A percentile compares a stretch with the other conserved stretches of the same genome.
Evolutionary conservation across 805 yeast genomes (phyloP).

Genomic region (Zygosaccharomyces rouxii): DNA sequence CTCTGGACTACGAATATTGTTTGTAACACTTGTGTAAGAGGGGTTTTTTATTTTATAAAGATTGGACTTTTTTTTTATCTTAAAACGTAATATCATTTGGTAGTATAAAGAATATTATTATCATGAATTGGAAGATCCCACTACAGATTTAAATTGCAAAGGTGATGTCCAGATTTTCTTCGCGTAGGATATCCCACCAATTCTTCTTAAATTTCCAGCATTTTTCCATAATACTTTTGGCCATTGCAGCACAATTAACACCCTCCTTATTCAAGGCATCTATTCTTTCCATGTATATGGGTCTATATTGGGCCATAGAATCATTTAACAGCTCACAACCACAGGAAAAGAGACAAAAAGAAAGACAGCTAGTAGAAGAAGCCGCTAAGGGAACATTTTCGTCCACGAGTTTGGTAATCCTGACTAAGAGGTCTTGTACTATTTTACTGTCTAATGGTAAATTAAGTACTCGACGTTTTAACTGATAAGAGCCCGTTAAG

Average conservation of each 20-base stretch:
- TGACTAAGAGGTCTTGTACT: conserved; percentile 36
- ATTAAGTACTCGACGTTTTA: conserved; percentile 52
- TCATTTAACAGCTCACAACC: conserved; percentile 23
- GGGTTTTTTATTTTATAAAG: conserved; percentile 3
- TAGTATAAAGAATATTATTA: neutral
- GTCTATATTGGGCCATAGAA: conserved; percentile 12
- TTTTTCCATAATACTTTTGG: conserved; percentile 19
- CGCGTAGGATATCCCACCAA: conserved; percentile 25
- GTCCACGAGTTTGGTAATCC: conserved; percentile 14
- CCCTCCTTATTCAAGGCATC: conserved; percentile 14
- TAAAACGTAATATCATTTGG: neutral
- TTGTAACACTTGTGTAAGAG: conserved; percentile 5
- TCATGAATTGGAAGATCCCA: neutral
- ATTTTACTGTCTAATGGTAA: conserved; percentile 45
- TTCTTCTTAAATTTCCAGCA: conserved; percentile 21
- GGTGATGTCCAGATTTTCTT: conserved; percentile 18
- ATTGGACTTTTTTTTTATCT: neutral
- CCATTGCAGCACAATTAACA: conserved; percentile 21
- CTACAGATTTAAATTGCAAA: conserved; percentile 21
- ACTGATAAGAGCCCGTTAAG: conserved; percentile 50
- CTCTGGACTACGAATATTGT: conserved; percentile 26
- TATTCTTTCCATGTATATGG: conserved; percentile 14
- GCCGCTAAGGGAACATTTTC: conserved; percentile 26
- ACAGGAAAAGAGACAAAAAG: conserved; percentile 22
- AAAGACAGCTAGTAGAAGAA: conserved; percentile 18